phyloP scores from a whole-genome alignment of 2,329 filamentous ascomycete genomes.

The Leptosphaerulina australis region DNA sequence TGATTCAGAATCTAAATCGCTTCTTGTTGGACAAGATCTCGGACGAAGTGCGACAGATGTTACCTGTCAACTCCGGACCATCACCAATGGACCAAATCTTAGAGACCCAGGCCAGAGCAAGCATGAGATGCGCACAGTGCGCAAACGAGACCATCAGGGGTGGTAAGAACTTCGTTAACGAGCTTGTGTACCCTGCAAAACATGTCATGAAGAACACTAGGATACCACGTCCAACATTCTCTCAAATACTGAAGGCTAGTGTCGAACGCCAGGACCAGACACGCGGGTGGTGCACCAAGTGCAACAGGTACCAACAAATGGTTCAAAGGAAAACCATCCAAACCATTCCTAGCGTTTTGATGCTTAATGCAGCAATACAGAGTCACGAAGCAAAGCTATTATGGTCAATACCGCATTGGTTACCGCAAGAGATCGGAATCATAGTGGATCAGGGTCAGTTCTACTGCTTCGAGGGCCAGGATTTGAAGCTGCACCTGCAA shows the following conservation, averaged over 20 bases:
- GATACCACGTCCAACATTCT: slow-evolving; percentile 68
- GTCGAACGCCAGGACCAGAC: slow-evolving; percentile 88
- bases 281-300: slow-evolving; percentile 91
- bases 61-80: slow-evolving; percentile 60
- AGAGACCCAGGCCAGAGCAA: slow-evolving; percentile 71
- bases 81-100: slow-evolving; percentile 73
- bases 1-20: slow-evolving; percentile 84
- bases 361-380: slow-evolving; percentile 81
- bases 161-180: slow-evolving; percentile 80
- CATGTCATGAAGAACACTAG: slow-evolving; percentile 62
- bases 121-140: slow-evolving; percentile 85
- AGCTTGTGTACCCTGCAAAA: slow-evolving; percentile 78
- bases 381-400: slow-evolving; percentile 75
- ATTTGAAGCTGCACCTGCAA: slow-evolving; percentile 79
- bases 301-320: slow-evolving; percentile 87
- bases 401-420: slow-evolving; percentile 88
- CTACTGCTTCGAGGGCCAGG: slow-evolving; percentile 92
- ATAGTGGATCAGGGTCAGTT: slow-evolving; percentile 91
- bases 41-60: slow-evolving; percentile 74
- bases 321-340: slow-evolving; percentile 84
- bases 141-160: slow-evolving; percentile 82
- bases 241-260: slow-evolving; percentile 88
- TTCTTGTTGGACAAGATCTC: slow-evolving; percentile 85
- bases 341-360: slow-evolving; percentile 80
- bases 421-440: slow-evolving; percentile 92